Evolutionary conservation across 2,329 filamentous ascomycete genomes (phyloP).

Genomic region (Calonectria hawksworthii): DNA sequence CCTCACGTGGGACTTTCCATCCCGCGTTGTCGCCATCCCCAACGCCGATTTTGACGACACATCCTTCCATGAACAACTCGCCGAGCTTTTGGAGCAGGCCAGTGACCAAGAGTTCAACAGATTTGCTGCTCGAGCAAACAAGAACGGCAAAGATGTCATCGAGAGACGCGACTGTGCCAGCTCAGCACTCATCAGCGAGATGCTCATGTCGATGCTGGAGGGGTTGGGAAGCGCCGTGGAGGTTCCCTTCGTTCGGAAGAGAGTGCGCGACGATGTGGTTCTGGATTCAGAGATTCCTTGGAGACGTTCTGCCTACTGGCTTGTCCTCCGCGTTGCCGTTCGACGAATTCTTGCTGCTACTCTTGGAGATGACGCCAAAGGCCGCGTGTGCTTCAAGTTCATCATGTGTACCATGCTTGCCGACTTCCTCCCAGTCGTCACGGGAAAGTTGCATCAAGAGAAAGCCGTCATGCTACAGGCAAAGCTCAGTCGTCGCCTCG

Average conservation of each 20-base stretch:
- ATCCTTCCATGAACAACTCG: constrained; percentile 53
- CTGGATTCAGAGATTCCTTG: constrained; percentile 69
- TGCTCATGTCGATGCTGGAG: constrained; percentile 73
- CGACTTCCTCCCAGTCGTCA: constrained; percentile 58
- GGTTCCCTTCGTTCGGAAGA: constrained; percentile 64
- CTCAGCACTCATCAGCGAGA: constrained; percentile 70
- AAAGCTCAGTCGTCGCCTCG: constrained; percentile 44
- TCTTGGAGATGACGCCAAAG: constrained; percentile 43
- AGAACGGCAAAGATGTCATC: constrained; percentile 62
- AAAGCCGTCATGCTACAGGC: constrained; percentile 40
- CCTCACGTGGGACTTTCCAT: constrained; percentile 73
- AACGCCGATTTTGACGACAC: constrained; percentile 40
- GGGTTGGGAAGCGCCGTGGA: constrained; percentile 62
- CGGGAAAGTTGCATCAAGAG: constrained; percentile 32
- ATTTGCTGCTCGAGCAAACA: constrained; percentile 66
- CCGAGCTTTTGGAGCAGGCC: constrained; percentile 69
- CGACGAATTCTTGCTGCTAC: constrained; percentile 64
- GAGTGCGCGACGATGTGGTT: constrained; percentile 72
- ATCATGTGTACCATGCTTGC: constrained; percentile 64
- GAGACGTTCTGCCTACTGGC: constrained; percentile 74
- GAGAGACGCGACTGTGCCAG: constrained; percentile 72
- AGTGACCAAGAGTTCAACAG: constrained; percentile 66
- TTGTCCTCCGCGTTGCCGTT: constrained; percentile 71
- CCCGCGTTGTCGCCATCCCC: constrained; percentile 63
- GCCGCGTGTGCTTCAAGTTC: constrained; percentile 67